phyloP scores from a whole-genome alignment of 169 alveolate genomes.

The Hepatocystis sp. region DNA sequence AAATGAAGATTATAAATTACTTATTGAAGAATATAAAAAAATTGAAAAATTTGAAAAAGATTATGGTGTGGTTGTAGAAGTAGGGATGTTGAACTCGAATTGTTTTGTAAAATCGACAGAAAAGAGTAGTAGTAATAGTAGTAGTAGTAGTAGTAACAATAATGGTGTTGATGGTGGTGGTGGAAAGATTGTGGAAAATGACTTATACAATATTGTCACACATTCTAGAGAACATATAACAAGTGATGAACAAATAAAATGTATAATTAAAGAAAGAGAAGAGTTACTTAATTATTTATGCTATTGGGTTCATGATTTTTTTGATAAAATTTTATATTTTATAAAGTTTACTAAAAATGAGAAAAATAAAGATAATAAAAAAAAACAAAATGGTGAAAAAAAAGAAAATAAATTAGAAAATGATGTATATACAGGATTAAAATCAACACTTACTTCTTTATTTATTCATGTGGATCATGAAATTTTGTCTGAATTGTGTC shows the following conservation, averaged over 20 bases:
- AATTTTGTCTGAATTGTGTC: slow-evolving; percentile 42
- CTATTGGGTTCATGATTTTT: slow-evolving; percentile 65
- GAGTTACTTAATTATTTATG: slow-evolving; percentile 55
- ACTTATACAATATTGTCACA: too few relatives aligned
- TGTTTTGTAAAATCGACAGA: too few relatives aligned
- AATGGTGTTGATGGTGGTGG: not conserved
- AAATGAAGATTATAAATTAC: slow-evolving; percentile 2
- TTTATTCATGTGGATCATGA: slow-evolving; percentile 66
- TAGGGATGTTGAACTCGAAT: too few relatives aligned
- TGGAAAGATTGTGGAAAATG: not conserved
- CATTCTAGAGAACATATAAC: not conserved
- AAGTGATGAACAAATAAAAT: slow-evolving; percentile 28
- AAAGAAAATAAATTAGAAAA: slow-evolving; percentile 40
- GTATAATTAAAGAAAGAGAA: slow-evolving; percentile 19
- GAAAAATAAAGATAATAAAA: slow-evolving; percentile 46
- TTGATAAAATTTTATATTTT: slow-evolving; percentile 61
- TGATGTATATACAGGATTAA: slow-evolving; percentile 62
- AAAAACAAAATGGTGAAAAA: slow-evolving; percentile 56
- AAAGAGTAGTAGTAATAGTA: too few relatives aligned
- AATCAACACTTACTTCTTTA: slow-evolving; percentile 38
- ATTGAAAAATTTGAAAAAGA: not conserved
- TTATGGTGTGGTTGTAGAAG: too few relatives aligned
- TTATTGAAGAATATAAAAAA: slow-evolving; percentile 22
- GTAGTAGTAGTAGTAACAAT: not conserved
- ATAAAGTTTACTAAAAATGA: slow-evolving; percentile 50